phyloP scores from a whole-genome alignment of 352 stramenopile genomes.

The Phytopythium mirpurense region DNA sequence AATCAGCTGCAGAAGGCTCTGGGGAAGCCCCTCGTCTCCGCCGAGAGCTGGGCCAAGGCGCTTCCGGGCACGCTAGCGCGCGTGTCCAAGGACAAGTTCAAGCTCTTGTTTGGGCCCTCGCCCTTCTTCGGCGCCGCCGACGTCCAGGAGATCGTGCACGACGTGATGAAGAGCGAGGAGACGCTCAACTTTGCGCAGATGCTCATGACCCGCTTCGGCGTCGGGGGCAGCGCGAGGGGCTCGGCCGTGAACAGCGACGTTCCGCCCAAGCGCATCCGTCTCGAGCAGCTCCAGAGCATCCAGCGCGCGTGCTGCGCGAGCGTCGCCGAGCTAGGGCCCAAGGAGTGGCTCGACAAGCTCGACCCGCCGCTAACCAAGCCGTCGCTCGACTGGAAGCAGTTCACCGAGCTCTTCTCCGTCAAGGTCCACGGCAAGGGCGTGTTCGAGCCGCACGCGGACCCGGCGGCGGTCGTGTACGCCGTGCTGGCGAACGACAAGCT shows the following conservation, averaged over 20 bases:
- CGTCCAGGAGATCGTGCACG: conserved; percentile 32
- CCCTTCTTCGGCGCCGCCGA: conserved; percentile 45
- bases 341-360: conserved; percentile 29
- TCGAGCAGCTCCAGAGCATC: conserved; percentile 27
- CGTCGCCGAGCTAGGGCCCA: conserved; percentile 8
- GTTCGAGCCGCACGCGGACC: conserved; percentile 21
- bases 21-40: conserved; percentile 21
- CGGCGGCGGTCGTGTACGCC: conserved; percentile 35
- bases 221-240: neutral
- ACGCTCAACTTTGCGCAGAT: conserved; percentile 38
- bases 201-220: conserved; percentile 30
- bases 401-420: conserved; percentile 26
- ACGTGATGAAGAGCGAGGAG: conserved; percentile 38
- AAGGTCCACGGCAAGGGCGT: conserved; percentile 27
- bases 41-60: conserved; percentile 26
- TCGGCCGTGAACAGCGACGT: too few species aligned
- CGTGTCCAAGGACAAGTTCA: conserved; percentile 36
- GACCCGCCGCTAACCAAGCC: conserved; percentile 8
- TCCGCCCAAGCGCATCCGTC: conserved; percentile 21
- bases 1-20: conserved; percentile 35
- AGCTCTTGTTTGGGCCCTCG: conserved; percentile 43
- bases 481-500: conserved; percentile 47
- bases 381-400: conserved; percentile 44
- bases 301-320: conserved; percentile 29
- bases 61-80: conserved; percentile 9